Evolutionary conservation across 768 basidiomycete genomes (phyloP).

Genomic region (Calocybe indica): DNA sequence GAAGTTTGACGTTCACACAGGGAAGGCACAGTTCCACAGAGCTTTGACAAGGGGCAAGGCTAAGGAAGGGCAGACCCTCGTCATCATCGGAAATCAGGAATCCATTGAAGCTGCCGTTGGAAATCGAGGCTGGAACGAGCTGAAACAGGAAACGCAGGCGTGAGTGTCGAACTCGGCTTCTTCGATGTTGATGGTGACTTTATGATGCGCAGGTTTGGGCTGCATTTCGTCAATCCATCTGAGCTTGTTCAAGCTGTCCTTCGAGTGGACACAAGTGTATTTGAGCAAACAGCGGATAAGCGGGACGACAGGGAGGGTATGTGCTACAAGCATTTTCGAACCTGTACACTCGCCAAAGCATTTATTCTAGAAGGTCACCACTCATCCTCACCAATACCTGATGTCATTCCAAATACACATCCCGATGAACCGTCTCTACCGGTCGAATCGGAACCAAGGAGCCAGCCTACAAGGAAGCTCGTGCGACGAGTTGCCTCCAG

Average conservation of each 20-base stretch:
- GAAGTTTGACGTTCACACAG: constrained; percentile 47
- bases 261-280: constrained; percentile 23
- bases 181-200: neutral
- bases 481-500: constrained; percentile 34
- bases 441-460: constrained; percentile 11
- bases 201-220: constrained; percentile 21
- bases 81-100: constrained; percentile 46
- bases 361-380: constrained; percentile 3
- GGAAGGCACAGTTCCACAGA: constrained; percentile 44
- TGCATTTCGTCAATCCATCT: constrained; percentile 39
- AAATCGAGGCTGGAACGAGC: constrained; percentile 44
- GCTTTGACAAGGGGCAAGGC: constrained; percentile 45
- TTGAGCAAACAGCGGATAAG: constrained; percentile 15
- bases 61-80: constrained; percentile 42
- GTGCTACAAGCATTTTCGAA: neutral
- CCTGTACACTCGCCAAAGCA: neutral
- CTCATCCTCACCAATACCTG: constrained; percentile 35
- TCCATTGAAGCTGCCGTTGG: constrained; percentile 48
- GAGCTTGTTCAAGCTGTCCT: constrained; percentile 49
- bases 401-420: constrained; percentile 47
- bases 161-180: constrained; percentile 18
- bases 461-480: constrained; percentile 17
- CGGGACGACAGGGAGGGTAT: constrained; percentile 11
- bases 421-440: constrained; percentile 43
- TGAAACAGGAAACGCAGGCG: constrained; percentile 47